Percentiles rank a stretch among this genome's conserved stretches.
Conservation (phyloP, 1,139 yeast species). For the Kluyveromyces marxianus region DNA sequence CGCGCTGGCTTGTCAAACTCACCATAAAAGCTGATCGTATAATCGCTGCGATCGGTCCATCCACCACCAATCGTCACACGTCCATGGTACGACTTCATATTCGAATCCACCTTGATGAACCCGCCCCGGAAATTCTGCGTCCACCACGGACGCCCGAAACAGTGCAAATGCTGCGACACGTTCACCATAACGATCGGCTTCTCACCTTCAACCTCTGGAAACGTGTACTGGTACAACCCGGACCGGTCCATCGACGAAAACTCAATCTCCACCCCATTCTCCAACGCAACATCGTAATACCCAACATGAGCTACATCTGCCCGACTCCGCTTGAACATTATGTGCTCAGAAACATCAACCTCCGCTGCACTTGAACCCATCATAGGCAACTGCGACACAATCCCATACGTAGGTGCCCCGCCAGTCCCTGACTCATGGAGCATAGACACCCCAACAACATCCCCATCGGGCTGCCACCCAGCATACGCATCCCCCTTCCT, state of each 20-base stretch:
- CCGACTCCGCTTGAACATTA: slow-evolving; percentile 14
- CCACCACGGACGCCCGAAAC: slow-evolving; percentile 32
- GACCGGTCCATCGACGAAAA: slow-evolving; percentile 30
- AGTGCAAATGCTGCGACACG: slow-evolving; percentile 30
- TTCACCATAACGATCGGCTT: slow-evolving; percentile 25
- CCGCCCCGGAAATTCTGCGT: slow-evolving; percentile 32
- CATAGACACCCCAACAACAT: slow-evolving; percentile 34
- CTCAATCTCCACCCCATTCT: slow-evolving; percentile 25
- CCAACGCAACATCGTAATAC: slow-evolving; percentile 26
- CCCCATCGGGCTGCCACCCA: slow-evolving; percentile 33
- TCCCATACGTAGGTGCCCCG: slow-evolving; percentile 36
- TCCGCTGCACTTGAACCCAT: slow-evolving; percentile 14
- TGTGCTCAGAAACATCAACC: slow-evolving; percentile 17
- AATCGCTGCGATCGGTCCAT: slow-evolving; percentile 31
- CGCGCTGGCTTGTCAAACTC: slow-evolving; percentile 24
- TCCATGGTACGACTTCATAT: slow-evolving; percentile 27
- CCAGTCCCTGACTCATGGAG: slow-evolving; percentile 39
- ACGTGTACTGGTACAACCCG: slow-evolving; percentile 28
- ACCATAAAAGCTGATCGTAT: slow-evolving; percentile 33
- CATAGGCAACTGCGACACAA: slow-evolving; percentile 31
- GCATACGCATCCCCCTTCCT: slow-evolving; percentile 30
- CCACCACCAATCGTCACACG: slow-evolving; percentile 30
- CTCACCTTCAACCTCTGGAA: slow-evolving; percentile 14
- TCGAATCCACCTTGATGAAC: slow-evolving; percentile 19
- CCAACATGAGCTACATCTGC: slow-evolving; percentile 29